Evolutionary conservation across 1,284 basidiomycete species (phyloP).

Genomic region (Kalmanozyma brasiliensis): DNA sequence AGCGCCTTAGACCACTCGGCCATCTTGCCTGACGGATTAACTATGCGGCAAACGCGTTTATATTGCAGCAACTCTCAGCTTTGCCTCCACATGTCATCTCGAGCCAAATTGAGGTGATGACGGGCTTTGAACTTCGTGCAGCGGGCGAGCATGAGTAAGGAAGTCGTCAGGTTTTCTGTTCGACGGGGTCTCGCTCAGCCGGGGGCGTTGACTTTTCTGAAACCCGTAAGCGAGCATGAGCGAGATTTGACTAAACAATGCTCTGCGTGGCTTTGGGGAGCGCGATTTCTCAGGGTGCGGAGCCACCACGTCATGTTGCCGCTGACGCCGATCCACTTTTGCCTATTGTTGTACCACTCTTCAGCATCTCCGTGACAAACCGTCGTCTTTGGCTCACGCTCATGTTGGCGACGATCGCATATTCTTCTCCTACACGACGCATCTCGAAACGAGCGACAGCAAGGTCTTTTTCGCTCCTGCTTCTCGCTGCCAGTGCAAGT

Average conservation of each 20-base stretch:
- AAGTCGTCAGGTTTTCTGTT: too few relatives aligned
- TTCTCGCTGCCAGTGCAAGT: slow-evolving; percentile 9
- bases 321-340: not conserved
- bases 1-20: slow-evolving; percentile 68
- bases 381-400: not conserved
- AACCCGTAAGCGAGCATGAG: too few relatives aligned
- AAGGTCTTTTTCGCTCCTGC: slow-evolving; percentile 6
- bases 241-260: not conserved
- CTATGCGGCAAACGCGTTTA: accelerated
- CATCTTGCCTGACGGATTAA: slow-evolving; percentile 59
- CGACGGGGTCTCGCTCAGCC: too few relatives aligned
- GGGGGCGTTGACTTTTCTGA: too few relatives aligned
- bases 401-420: slow-evolving; percentile 20
- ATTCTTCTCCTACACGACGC: not conserved
- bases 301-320: slow-evolving; percentile 10
- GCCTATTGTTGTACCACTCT: not conserved
- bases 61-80: not conserved
- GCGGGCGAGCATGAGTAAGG: too few relatives aligned
- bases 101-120: too few relatives aligned
- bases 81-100: slow-evolving; percentile 22
- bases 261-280: not conserved
- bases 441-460: slow-evolving; percentile 11
- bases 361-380: not conserved
- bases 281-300: too few relatives aligned
- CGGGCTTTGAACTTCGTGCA: too few relatives aligned